Base-by-base conservation (phyloP, 2,329 filamentous ascomycete species). In the Fusarium nurragi region DNA sequence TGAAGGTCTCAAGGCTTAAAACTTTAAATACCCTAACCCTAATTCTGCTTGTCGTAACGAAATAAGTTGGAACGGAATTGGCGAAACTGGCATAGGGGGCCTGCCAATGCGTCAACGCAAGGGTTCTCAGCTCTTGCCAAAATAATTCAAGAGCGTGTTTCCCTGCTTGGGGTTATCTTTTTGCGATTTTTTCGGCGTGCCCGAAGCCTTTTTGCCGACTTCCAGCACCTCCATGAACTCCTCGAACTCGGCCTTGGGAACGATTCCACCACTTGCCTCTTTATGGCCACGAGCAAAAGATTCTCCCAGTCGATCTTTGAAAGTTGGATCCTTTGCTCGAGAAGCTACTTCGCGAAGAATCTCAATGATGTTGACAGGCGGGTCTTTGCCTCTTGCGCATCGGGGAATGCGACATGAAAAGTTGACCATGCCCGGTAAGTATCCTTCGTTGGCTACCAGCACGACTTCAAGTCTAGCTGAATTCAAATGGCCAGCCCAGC, bases 201-300 rank as follows among this genome's bases (percentile, higher is more conserved):
- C 71, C 45, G 76, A 76, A 13, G 75, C 69, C 71, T 84, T 88
- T 73, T 86, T 84, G 1, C 86, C 86, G 37, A 90, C 76, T 48
- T 84, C 82, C 76, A 90, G 79, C 14, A 87, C 71, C 6, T 75
- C 75, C 79, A 88, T 85, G 14, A 91, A 74, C 70, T 90, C 88
- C 60, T 90, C 87, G 72, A 90, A 91, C 57, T 88, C 86, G 3
- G 79, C 81, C 12, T 76, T 80, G 0, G 81, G 80, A 0, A 91
- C 84, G 41, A 89, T 87, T 0, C 88, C 89, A 2, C 88, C 88
- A 44, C 85, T 88, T 0, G 88, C 88, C 69, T 90, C 87, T 59
- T 87, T 89, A 63, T 91, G 88, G 0, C 89, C 88, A 49, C 84
- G 80, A 1, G 88, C 88, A 69, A 90, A 91, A 23, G 82, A 87